Evolutionary conservation across 345 rosid species (phyloP).

Genomic region (Anacardium occidentale): DNA sequence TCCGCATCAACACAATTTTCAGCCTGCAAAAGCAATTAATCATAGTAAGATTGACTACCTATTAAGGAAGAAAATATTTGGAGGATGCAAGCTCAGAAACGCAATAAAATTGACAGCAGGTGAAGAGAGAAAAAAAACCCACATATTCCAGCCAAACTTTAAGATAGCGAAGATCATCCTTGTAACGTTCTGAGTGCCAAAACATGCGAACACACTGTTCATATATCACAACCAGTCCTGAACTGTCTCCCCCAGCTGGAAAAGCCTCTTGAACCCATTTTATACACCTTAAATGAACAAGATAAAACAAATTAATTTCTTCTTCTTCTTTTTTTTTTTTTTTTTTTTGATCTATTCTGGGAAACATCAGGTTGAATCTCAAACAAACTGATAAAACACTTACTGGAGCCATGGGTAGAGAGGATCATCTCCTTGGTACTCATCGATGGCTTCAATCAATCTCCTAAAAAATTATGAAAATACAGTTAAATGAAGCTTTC

Average conservation of each 20-base stretch:
- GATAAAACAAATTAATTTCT: background rate
- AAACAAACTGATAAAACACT: conserved; percentile 16
- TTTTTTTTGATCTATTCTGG: too few species aligned
- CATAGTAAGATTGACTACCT: background rate
- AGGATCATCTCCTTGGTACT: conserved; percentile 82
- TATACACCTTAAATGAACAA: conserved; percentile 55
- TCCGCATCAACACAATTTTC: conserved; percentile 76
- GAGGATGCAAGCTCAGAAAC: background rate
- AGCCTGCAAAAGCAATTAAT: conserved; percentile 48
- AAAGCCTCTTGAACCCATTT: conserved; percentile 95
- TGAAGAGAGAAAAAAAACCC: conserved; percentile 19
- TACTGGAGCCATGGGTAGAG: conserved; percentile 83
- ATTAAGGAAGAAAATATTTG: background rate
- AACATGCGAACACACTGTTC: conserved; percentile 92
- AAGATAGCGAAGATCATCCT: conserved; percentile 89
- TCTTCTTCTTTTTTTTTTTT: too few species aligned
- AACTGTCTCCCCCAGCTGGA: conserved; percentile 77
- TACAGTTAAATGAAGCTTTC: background rate
- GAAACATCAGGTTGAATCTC: background rate
- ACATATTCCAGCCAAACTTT: conserved; percentile 99
- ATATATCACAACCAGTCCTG: conserved; percentile 72
- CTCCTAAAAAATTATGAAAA: conserved; percentile 37
- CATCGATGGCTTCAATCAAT: conserved; percentile 67
- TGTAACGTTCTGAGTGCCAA: conserved; percentile 78
- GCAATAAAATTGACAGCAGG: background rate